Evolutionary conservation across 2,329 filamentous ascomycete genomes (phyloP).

Genomic region (Alternaria ethzedia): DNA sequence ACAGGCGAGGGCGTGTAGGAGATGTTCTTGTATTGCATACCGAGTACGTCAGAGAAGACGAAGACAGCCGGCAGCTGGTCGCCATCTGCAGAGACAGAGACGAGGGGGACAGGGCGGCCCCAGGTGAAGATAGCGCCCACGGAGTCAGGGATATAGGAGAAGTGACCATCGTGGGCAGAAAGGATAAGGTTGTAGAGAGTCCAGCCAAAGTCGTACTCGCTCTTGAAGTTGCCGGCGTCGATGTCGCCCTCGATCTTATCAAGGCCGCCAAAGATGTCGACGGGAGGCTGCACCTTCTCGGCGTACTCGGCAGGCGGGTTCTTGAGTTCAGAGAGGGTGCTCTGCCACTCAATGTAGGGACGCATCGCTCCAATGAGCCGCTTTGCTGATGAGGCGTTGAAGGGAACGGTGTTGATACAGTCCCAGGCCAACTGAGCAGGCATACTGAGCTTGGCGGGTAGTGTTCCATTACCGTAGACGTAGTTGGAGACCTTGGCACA

Average conservation of each 20-base stretch:
- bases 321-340: constrained; percentile 52
- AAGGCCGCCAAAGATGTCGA: constrained; percentile 52
- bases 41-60: constrained; percentile 56
- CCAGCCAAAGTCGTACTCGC: constrained; percentile 55
- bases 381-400: constrained; percentile 51
- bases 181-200: constrained; percentile 62
- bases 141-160: constrained; percentile 61
- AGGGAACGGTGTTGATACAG: constrained; percentile 53
- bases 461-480: constrained; percentile 30
- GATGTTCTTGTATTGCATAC: constrained; percentile 51
- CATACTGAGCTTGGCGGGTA: constrained; percentile 32
- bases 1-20: constrained; percentile 59
- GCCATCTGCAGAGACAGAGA: constrained; percentile 69
- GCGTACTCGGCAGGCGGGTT: constrained; percentile 55
- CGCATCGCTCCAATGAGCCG: constrained; percentile 49
- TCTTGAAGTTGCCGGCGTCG: constrained; percentile 44
- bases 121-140: constrained; percentile 60
- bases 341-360: constrained; percentile 56
- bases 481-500: constrained; percentile 44
- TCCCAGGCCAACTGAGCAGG: constrained; percentile 54
- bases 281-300: constrained; percentile 53
- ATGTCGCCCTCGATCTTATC: constrained; percentile 50
- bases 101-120: constrained; percentile 57
- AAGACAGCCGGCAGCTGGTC: constrained; percentile 64
- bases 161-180: constrained; percentile 70